Evolutionary conservation across 176 grass and related monocot genomes (phyloP), one percentile per base, ranked within the genome.

Genomic region (Tillandsia fasciculata): DNA sequence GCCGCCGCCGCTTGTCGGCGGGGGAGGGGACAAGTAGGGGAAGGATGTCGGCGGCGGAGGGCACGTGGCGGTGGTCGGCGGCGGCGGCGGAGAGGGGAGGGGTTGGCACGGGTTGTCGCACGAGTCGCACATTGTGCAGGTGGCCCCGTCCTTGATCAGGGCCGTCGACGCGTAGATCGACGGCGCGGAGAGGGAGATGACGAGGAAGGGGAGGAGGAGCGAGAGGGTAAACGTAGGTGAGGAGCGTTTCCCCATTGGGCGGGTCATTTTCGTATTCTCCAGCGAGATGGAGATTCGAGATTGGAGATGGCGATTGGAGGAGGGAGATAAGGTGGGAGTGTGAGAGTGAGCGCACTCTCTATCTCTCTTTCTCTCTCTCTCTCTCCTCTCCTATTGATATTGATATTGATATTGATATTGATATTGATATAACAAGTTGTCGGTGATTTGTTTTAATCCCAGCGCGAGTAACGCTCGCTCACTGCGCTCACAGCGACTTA

Each of bases 51-150:
- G 74, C 0, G 90, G 83, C 29, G 75, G 67, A 48, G 52, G 81
- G 3, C 74, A 70, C 11, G 64, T n/a, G 2, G 72, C 15, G 65
- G 79, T 75, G 11, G 70, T 52, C 12, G 84, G 82, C 0, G 87
- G 77, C 48, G 85, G 82, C 1, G 69, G 52, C 1, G 79, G 84
- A 2, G 93, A 73, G 3, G 89, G 89, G 50, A 84, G 78, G 0
- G 82, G 82, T 73, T 77, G 80, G 79, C 89, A 90, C 50, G 93
- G 89, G 53, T 97, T 90, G 74, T 77, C 86, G 82, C 86, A 97
- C 53, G 92, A 83, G 24, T 56, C 88, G 83, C 92, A 96, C 76
- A 96, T 85, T 11, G 56, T 96, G 88, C 92, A 96, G 13, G 92
- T 76, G 9, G 80, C 83, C 76, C 88, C 88, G 68, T 88, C 90